Percentiles rank a stretch among this genome's conserved stretches.
phyloP scores from a whole-genome alignment of 176 grass and related monocot species.

The Aegilops longissima region DNA sequence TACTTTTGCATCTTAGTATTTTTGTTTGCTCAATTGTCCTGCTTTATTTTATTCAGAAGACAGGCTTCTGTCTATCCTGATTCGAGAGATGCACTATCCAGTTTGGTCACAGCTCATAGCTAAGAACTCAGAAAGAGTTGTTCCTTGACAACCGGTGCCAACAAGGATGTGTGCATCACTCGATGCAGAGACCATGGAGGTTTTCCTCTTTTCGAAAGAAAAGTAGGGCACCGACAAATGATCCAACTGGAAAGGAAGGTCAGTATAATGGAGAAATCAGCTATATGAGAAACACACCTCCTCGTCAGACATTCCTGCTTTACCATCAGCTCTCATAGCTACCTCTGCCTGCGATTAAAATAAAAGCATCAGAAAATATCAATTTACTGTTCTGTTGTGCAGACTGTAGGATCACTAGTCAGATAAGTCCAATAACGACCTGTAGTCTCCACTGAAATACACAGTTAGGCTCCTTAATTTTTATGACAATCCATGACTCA shows the following conservation, averaged over 20 bases:
- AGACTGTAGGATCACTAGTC: neutral
- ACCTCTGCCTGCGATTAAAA: constrained; percentile 81
- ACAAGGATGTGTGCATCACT: no score
- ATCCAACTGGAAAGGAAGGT: neutral
- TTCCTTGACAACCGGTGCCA: neutral
- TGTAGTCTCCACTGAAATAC: constrained; percentile 92
- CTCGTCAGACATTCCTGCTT: constrained; percentile 95
- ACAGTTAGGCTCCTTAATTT: constrained; percentile 87
- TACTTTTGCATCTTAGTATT: neutral
- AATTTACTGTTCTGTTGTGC: neutral
- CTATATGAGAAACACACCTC: constrained; percentile 48
- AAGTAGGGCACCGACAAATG: constrained; percentile 6
- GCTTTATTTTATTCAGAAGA: neutral
- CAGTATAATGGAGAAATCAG: neutral
- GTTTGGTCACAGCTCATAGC: neutral
- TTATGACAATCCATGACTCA: constrained; percentile 94
- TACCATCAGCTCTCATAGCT: constrained; percentile 92
- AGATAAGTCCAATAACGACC: constrained; percentile 48
- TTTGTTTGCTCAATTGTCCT: neutral
- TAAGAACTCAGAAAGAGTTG: neutral
- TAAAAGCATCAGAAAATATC: constrained; percentile 18
- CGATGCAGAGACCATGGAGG: no score
- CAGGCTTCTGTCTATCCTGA: neutral
- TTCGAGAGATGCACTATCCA: neutral
- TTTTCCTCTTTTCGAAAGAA: no score